Evolutionary conservation across 2,329 filamentous ascomycete genomes (phyloP).

Genomic region (Blumeria graminis): DNA sequence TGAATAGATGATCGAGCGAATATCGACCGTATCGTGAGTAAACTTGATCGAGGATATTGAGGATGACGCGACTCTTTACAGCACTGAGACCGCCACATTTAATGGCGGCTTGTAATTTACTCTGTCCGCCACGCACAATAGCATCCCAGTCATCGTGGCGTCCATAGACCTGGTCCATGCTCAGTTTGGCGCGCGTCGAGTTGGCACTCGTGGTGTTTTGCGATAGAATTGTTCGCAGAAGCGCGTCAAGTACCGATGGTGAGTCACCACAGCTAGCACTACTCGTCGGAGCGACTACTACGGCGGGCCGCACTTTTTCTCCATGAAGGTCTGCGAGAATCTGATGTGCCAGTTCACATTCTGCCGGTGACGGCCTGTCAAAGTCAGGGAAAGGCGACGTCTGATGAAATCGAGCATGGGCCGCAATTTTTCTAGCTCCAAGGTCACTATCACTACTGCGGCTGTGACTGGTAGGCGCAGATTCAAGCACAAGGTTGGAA

Average conservation of each 20-base stretch:
- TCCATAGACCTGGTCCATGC: slow-evolving; percentile 39
- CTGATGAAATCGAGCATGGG: background rate
- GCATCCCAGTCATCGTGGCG: slow-evolving; percentile 56
- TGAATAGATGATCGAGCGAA: slow-evolving; percentile 26
- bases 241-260: slow-evolving; percentile 27
- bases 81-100: slow-evolving; percentile 44
- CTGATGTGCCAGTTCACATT: slow-evolving; percentile 43
- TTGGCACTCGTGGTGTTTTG: slow-evolving; percentile 24
- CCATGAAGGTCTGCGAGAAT: slow-evolving; percentile 44
- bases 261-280: slow-evolving; percentile 43
- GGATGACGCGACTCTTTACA: slow-evolving; percentile 46
- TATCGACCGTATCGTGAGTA: slow-evolving; percentile 33
- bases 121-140: slow-evolving; percentile 31
- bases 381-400: slow-evolving; percentile 42
- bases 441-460: background rate
- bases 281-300: slow-evolving; percentile 41
- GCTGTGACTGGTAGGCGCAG: too few relatives aligned
- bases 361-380: slow-evolving; percentile 35
- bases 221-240: slow-evolving; percentile 28
- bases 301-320: slow-evolving; percentile 35
- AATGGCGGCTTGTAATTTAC: slow-evolving; percentile 32
- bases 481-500: too few relatives aligned
- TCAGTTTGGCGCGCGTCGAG: slow-evolving; percentile 40
- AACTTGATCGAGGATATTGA: slow-evolving; percentile 31
- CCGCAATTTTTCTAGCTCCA: background rate